Conservation (phyloP, 306 rosid genomes). For the Dalbergia cultrata region DNA sequence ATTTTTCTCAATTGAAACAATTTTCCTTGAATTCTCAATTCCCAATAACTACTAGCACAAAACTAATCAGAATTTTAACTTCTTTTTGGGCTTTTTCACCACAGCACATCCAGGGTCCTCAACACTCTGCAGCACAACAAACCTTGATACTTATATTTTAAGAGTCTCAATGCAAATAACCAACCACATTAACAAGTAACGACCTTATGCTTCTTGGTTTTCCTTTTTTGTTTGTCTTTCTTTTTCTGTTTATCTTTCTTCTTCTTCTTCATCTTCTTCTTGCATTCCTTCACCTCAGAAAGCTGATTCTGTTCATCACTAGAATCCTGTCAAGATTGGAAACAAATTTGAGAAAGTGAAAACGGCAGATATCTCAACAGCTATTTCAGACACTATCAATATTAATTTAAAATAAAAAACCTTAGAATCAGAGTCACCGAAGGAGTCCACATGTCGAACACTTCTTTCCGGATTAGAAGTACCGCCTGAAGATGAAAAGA, state of each 20-base stretch:
- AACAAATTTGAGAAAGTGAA: slow-evolving; percentile 22
- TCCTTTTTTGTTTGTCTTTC: slow-evolving; percentile 52
- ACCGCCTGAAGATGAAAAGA: slow-evolving; percentile 58
- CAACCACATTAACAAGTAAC: slow-evolving; percentile 32
- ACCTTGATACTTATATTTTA: slow-evolving; percentile 25
- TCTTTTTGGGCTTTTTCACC: slow-evolving; percentile 57
- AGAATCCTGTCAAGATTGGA: slow-evolving; percentile 56
- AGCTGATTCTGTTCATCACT: slow-evolving; percentile 48
- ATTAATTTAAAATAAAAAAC: slow-evolving; percentile 47
- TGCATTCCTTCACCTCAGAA: slow-evolving; percentile 49
- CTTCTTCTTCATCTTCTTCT: slow-evolving; percentile 62
- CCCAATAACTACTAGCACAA: not conserved
- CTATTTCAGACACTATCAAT: slow-evolving; percentile 13
- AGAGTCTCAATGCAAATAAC: slow-evolving; percentile 30
- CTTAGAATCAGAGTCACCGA: slow-evolving; percentile 73
- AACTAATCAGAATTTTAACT: slow-evolving; percentile 57
- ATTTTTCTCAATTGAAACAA: not conserved
- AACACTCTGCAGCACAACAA: slow-evolving; percentile 53
- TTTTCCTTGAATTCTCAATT: slow-evolving; percentile 34
- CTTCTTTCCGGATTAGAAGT: slow-evolving; percentile 62
- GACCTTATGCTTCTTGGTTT: slow-evolving; percentile 71
- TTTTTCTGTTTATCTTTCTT: slow-evolving; percentile 58
- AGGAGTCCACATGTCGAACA: slow-evolving; percentile 76
- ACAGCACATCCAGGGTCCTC: slow-evolving; percentile 54
- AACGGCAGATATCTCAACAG: slow-evolving; percentile 18